phyloP scores from a whole-genome alignment of 129 eudicot genomes.

The Oenanthe sinensis region DNA sequence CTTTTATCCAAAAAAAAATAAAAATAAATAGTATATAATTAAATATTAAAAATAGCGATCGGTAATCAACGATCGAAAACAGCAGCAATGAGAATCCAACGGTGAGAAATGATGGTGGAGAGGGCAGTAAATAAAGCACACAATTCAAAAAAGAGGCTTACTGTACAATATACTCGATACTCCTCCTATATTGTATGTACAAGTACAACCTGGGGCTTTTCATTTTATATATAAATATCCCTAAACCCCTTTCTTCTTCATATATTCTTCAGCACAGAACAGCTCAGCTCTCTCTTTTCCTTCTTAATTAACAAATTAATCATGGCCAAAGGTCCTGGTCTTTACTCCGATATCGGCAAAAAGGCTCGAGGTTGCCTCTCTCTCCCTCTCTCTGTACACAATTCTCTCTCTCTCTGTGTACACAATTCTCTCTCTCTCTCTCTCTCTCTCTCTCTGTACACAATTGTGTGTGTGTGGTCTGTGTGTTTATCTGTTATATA shows the following conservation, averaged over 20 bases:
- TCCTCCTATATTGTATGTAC: too few species aligned
- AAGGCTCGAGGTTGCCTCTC: conserved; percentile 46
- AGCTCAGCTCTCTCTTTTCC: not conserved
- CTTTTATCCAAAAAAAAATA: too few species aligned
- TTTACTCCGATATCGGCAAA: conserved; percentile 75
- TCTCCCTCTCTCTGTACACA: too few species aligned
- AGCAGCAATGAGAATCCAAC: not conserved
- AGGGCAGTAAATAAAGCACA: not conserved
- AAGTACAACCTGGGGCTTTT: not conserved
- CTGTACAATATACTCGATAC: too few species aligned
- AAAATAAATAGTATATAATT: too few species aligned
- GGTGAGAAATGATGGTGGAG: not conserved
- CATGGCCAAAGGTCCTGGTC: conserved; percentile 94
- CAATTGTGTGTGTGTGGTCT: not conserved
- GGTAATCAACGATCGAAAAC: not conserved
- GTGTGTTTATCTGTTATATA: not conserved
- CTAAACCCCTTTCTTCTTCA: not conserved
- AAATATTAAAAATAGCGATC: too few species aligned
- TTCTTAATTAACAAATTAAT: conserved; percentile 12
- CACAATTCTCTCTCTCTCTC: too few species aligned
- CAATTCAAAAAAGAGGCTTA: not conserved
- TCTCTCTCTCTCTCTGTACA: not conserved
- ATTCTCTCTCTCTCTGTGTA: not conserved
- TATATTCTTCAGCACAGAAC: not conserved
- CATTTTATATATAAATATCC: not conserved